Conservation (phyloP, 306 rosid genomes). For the Trifolium dubium region DNA sequence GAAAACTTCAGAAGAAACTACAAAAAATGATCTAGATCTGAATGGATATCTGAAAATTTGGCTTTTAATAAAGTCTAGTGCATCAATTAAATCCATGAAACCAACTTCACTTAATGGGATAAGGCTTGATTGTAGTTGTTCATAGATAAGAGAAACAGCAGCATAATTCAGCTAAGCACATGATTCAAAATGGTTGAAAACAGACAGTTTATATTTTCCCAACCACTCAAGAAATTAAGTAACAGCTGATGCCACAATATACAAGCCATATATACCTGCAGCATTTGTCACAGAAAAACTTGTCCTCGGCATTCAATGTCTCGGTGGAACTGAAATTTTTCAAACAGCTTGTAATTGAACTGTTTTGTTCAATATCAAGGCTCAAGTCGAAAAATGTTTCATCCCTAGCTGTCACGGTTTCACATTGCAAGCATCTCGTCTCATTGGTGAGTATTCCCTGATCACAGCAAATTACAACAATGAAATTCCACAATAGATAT, state of each 20-base stretch:
- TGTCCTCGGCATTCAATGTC: conserved; percentile 97
- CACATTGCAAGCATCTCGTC: conserved; percentile 97
- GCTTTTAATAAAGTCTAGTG: not conserved
- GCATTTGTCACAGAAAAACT: conserved; percentile 98
- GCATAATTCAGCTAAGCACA: conserved; percentile 19
- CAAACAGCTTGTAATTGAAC: conserved; percentile 98
- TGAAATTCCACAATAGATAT: conserved; percentile 44
- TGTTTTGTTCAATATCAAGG: conserved; percentile 98
- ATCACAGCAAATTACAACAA: conserved; percentile 46
- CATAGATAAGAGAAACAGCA: not conserved
- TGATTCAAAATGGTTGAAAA: conserved; percentile 33
- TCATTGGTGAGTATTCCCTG: conserved; percentile 99
- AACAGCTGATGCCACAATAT: conserved; percentile 33
- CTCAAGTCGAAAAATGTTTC: conserved; percentile 97
- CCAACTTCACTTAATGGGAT: not conserved
- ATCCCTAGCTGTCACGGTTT: conserved; percentile 97
- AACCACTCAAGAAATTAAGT: conserved; percentile 29
- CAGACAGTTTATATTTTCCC: conserved; percentile 22
- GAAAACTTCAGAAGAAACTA: conserved; percentile 1
- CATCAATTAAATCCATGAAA: conserved; percentile 22
- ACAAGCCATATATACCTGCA: conserved; percentile 74
- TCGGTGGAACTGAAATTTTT: conserved; percentile 99
- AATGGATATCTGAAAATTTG: conserved; percentile 13
- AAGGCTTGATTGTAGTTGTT: not conserved
- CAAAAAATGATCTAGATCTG: conserved; percentile 19